Percentiles rank a stretch among this genome's conserved stretches.
Conservation (phyloP, 768 basidiomycete genomes). For the Mycena metata region DNA sequence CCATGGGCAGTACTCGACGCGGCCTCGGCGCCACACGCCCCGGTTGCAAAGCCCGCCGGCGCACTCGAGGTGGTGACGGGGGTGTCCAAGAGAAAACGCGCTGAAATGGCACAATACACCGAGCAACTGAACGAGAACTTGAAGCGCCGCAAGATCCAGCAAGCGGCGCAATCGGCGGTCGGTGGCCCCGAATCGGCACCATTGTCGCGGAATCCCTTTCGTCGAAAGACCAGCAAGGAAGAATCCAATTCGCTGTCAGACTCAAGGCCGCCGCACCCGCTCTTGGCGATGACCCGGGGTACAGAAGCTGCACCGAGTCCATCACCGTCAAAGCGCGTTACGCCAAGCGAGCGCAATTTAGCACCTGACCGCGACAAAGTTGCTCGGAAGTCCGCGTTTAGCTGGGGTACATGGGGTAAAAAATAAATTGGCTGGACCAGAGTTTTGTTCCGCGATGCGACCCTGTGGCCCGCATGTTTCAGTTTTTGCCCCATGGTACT, state of each 20-base stretch:
- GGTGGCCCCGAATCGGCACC: slow-evolving; percentile 12
- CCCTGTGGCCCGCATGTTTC: no score
- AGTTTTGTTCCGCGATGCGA: not conserved
- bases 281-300: not conserved
- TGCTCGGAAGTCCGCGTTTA: slow-evolving; percentile 26
- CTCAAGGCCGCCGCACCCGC: slow-evolving; percentile 9
- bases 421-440: slow-evolving; percentile 6
- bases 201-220: slow-evolving; percentile 36
- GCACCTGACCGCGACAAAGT: slow-evolving; percentile 3
- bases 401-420: slow-evolving; percentile 39
- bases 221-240: slow-evolving; percentile 19
- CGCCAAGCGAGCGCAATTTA: not conserved
- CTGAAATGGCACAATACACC: slow-evolving; percentile 27
- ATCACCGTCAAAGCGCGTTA: slow-evolving; percentile 6
- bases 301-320: not conserved
- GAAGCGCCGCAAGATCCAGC: slow-evolving; percentile 30
- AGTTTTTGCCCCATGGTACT: no score
- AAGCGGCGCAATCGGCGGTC: not conserved
- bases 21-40: not conserved
- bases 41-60: slow-evolving; percentile 7
- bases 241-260: not conserved
- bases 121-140: slow-evolving; percentile 16
- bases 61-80: slow-evolving; percentile 1
- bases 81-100: slow-evolving; percentile 28
- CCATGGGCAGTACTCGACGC: slow-evolving; percentile 49